Conservation (phyloP, 2,329 filamentous ascomycete genomes). For the Beauveria pseudobassiana region DNA sequence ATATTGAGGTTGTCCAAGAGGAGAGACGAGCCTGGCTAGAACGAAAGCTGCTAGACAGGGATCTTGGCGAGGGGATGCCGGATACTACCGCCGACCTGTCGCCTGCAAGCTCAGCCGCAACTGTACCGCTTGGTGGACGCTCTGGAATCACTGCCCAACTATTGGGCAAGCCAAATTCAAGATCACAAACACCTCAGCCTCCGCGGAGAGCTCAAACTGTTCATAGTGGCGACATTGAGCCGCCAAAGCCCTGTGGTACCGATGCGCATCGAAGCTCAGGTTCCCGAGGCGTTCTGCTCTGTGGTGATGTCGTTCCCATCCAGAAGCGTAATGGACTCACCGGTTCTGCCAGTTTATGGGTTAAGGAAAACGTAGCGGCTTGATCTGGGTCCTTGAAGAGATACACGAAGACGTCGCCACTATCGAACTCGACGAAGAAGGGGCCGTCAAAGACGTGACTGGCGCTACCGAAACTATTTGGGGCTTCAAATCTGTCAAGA, state of each 20-base stretch:
- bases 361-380: constrained; percentile 86
- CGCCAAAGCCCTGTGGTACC: constrained; percentile 45
- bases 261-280: constrained; percentile 64
- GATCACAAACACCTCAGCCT: constrained; percentile 47
- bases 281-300: constrained; percentile 82
- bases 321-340: constrained; percentile 89
- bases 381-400: constrained; percentile 98
- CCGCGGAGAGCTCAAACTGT: constrained; percentile 56
- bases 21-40: constrained; percentile 87
- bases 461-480: constrained; percentile 85
- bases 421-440: constrained; percentile 69
- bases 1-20: constrained; percentile 88
- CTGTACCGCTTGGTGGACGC: constrained; percentile 58
- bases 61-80: constrained; percentile 26
- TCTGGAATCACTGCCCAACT: constrained; percentile 79
- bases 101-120: constrained; percentile 34
- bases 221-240: constrained; percentile 47
- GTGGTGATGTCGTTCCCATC: constrained; percentile 96
- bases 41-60: constrained; percentile 61
- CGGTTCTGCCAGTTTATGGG: constrained; percentile 92
- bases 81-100: constrained; percentile 25
- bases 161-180: constrained; percentile 70
- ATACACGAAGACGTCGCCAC: constrained; percentile 89
- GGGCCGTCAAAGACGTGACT: constrained; percentile 58
- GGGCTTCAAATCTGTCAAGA: constrained; percentile 60